These are phyloP conservation scores for Sclerotinia sclerotiorum DNA, from an alignment of 2,329 filamentous ascomycete genomes.

Conservation along the genomic window DNA sequence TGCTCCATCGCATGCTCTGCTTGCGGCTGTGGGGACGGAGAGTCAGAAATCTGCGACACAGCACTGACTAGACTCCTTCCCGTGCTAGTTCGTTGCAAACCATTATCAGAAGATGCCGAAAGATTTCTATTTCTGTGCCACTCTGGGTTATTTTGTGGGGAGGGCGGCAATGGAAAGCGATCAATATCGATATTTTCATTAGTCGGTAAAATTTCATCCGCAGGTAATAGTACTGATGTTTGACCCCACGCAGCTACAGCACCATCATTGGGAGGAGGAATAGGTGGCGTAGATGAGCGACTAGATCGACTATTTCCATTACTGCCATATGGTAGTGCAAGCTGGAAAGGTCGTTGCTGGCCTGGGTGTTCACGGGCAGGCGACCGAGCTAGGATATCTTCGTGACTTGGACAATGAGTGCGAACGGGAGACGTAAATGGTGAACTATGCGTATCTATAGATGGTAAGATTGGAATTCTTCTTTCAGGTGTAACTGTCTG, in stretches of 20 bases:
- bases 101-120: not conserved
- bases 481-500: not conserved
- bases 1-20: constrained; percentile 17
- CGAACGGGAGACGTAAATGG: constrained; percentile 21
- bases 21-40: not conserved
- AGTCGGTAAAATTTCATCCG: not conserved
- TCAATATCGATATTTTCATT: constrained; percentile 13
- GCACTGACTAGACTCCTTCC: constrained; percentile 53
- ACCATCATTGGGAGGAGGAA: constrained; percentile 24
- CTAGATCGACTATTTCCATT: constrained; percentile 14
- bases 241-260: not conserved
- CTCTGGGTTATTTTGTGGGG: not conserved
- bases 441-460: not conserved
- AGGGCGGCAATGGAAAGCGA: constrained; percentile 18
- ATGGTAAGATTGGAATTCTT: constrained; percentile 5
- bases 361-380: constrained; percentile 34
- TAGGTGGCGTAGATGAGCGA: constrained; percentile 29
- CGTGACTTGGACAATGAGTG: constrained; percentile 29
- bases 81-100: not conserved
- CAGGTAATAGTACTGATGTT: not conserved
- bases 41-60: constrained; percentile 32
- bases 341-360: constrained; percentile 40
- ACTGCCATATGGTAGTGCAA: constrained; percentile 35
- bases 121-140: constrained; percentile 2
- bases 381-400: constrained; percentile 38